Conservation (phyloP, 352 stramenopile species). For the Stramenopiles sp. region DNA sequence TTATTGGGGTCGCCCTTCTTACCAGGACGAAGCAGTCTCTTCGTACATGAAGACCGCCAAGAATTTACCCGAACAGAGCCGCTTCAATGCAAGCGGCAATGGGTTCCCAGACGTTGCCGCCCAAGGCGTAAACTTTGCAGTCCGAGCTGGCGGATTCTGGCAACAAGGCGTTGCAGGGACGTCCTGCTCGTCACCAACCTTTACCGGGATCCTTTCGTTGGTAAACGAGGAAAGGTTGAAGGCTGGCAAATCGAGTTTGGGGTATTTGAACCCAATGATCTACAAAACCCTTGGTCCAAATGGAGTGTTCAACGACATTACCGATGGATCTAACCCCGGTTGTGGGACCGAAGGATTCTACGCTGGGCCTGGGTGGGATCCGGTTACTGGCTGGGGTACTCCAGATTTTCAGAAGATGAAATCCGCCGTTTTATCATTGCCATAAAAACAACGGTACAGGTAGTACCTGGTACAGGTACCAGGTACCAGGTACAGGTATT, state of each 20-base stretch:
- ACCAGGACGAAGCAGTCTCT: slow-evolving; percentile 38
- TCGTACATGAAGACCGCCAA: slow-evolving; percentile 40
- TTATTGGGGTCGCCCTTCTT: slow-evolving; percentile 40
- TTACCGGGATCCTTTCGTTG: slow-evolving; percentile 58
- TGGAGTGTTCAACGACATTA: slow-evolving; percentile 54
- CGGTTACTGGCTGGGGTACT: slow-evolving; percentile 51
- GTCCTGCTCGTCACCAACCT: slow-evolving; percentile 50
- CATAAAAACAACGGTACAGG: too few species aligned
- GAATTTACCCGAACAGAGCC: slow-evolving; percentile 25
- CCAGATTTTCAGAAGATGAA: slow-evolving; percentile 45
- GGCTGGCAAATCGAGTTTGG: slow-evolving; percentile 46
- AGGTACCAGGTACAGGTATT: too few species aligned
- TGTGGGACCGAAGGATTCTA: slow-evolving; percentile 38
- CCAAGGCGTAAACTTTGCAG: slow-evolving; percentile 40
- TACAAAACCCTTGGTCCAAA: slow-evolving; percentile 40
- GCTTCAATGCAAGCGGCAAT: slow-evolving; percentile 54
- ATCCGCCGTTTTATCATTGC: too few species aligned
- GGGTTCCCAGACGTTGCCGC: slow-evolving; percentile 64
- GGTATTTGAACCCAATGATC: slow-evolving; percentile 58
- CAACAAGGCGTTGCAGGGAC: slow-evolving; percentile 31
- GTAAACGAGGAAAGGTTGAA: slow-evolving; percentile 49
- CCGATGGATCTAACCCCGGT: slow-evolving; percentile 44
- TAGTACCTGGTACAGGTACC: too few species aligned
- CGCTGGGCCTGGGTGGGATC: slow-evolving; percentile 56
- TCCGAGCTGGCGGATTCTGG: slow-evolving; percentile 35